Base-by-base conservation (phyloP, 1,139 yeast genomes). In the Hyphopichia pseudoburtonii region DNA sequence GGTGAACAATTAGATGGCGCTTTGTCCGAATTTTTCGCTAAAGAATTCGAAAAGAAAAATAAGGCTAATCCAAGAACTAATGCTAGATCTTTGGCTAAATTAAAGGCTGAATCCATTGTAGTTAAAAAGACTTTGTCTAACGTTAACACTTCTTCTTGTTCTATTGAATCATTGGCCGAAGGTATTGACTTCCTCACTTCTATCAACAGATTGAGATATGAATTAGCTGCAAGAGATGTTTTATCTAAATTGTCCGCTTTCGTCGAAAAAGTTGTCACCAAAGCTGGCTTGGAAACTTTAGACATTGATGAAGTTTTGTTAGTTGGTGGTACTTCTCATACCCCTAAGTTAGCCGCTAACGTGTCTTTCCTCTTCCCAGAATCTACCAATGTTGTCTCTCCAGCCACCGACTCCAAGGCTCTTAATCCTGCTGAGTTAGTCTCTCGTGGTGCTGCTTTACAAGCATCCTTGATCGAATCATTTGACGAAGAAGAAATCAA, bases 371-470 rank as follows among this genome's bases (percentile, higher is more conserved):
- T 88, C 39, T 90, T 92, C 80, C 90, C 94, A 45, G 95, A 86
- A 61, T 26, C 83, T 41, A 87, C 95, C 40, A 74, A 65, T 38
- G 76, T 90, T 40, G 73, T 82, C 45, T 82, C 97, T 18, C 96
- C 97, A 49, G 71, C 86, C 21, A 57, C 77, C 42, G 89, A 84
- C 60, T 51, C 86, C 46, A 86, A 86, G 64, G 89, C 95, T 39
- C 59, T 84, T 44, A 81, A 85, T 70, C 97, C 99, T 44, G 80
- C 87, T 54, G 98, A 94, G 70, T 76, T 89, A 56, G 74, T 85
- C 48, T 83, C 95, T 48, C 85, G 95, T 60, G 99, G 99, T 68
- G 95, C 96, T 45, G 97, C 98, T 43, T 77, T 92, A 60, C 98
- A 94, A 74, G 98, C 97, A 36, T 80, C 96, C 30, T 72, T 94